A percentile compares a stretch with the other conserved stretches of the same genome.
Conservation (phyloP, 2,329 filamentous ascomycete genomes). For the Aspergillus sp. region DNA sequence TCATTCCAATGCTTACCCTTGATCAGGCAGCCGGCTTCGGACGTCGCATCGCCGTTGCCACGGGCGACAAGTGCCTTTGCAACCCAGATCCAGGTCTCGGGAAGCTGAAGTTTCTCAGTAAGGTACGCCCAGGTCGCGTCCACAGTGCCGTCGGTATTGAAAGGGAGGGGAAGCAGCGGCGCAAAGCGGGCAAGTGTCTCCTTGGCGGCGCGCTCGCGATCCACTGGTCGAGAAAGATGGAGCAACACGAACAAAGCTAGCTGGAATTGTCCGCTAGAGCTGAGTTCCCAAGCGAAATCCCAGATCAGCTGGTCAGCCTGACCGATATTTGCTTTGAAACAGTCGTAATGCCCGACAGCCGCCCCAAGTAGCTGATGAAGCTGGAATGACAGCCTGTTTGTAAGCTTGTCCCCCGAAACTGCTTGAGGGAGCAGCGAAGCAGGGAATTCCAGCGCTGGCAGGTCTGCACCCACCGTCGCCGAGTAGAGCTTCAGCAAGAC, state of each 20-base stretch:
- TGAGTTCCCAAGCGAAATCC: slow-evolving; percentile 47
- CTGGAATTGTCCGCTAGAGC: slow-evolving; percentile 54
- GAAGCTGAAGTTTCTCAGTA: slow-evolving; percentile 58
- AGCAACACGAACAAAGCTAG: slow-evolving; percentile 68
- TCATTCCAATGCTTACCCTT: slow-evolving; percentile 66
- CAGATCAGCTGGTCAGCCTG: slow-evolving; percentile 59
- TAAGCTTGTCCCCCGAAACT: slow-evolving; percentile 63
- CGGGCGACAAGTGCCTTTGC: slow-evolving; percentile 78
- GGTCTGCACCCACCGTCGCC: slow-evolving; percentile 22
- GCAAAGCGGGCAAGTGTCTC: slow-evolving; percentile 68
- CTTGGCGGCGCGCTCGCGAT: slow-evolving; percentile 59
- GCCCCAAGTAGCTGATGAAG: slow-evolving; percentile 58
- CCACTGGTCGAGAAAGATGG: slow-evolving; percentile 56
- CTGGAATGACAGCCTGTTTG: slow-evolving; percentile 75
- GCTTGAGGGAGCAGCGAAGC: slow-evolving; percentile 67
- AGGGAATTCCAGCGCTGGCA: slow-evolving; percentile 45
- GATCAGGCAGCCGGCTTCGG: slow-evolving; percentile 71
- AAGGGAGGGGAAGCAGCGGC: slow-evolving; percentile 50
- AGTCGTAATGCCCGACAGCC: slow-evolving; percentile 35
- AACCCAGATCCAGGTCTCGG: slow-evolving; percentile 71
- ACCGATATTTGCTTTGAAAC: slow-evolving; percentile 45
- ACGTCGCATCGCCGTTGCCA: slow-evolving; percentile 57
- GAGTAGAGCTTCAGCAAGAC: slow-evolving; percentile 75
- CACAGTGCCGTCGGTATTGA: slow-evolving; percentile 37
- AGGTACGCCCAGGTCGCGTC: slow-evolving; percentile 49